Base-by-base conservation (phyloP, 2,329 filamentous ascomycete species). In the Dactylellina parvicollis region DNA sequence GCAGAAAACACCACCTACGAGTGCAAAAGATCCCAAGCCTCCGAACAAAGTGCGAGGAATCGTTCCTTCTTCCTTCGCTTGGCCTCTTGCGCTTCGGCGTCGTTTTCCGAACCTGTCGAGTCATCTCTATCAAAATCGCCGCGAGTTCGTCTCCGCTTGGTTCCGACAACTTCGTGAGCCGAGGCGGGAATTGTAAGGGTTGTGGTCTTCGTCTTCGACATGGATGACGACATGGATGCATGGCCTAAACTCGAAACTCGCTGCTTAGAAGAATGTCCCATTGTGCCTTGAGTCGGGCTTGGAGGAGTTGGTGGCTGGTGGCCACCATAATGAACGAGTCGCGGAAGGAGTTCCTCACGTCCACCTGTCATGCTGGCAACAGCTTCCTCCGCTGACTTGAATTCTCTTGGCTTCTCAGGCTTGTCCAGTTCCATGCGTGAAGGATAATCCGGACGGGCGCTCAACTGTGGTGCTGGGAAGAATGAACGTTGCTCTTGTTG, bases 11-110 rank as follows among this genome's bases (percentile, higher is more conserved):
- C 36, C 57, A 50, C 18, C 64, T 75, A 75, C 73, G 92, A 96
- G 83, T 98, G 95, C 82, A 98, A 96, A 26, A 99, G 82, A 82
- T 99, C 95, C 95, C 95, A 99, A 7, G 95, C 95, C 78, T 92
- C 86, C 77, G 92, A 88, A 80, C 94, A 97, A 54, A 98, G 83
- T 64, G 86, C 84, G 75, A 99, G 83, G 79, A 99, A 99, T 80
- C 96, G 92, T 44, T 96, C 92, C 80, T 92, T 92, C 87, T 98
- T 98, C 79, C 87, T 89, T 77, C 87, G 86, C 80, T 92, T 89
- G 4, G 89, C 92, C 77, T 95, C 92, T 36, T 91, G 91, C 64
- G 91, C 90, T 34, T 74, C 65, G 32, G 69, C 69, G 24, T 72
- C 69, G 46, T 67, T 76, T 52, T 77, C 73, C 18, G 75, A 75